These are phyloP conservation scores for Serendipita vermifera DNA, from an alignment of 768 basidiomycete species.

Conservation along the genomic window DNA sequence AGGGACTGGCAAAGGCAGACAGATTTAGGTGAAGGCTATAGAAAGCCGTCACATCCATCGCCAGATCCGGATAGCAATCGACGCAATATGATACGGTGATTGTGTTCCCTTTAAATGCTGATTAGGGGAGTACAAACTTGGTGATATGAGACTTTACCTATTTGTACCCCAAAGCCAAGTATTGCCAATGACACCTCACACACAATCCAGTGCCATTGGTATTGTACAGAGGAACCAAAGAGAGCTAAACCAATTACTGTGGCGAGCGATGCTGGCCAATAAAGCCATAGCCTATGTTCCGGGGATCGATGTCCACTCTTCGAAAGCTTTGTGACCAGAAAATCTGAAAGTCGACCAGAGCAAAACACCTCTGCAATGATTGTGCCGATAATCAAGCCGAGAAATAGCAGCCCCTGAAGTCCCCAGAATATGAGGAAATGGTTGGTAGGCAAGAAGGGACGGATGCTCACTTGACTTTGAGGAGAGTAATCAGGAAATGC, in stretches of 20 bases:
- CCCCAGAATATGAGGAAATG: neutral
- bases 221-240: slow-evolving; percentile 11
- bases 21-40: slow-evolving; percentile 16
- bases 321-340: slow-evolving; percentile 11
- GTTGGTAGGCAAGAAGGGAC: neutral
- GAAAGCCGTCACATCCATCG: slow-evolving; percentile 15
- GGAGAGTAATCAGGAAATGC: slow-evolving; percentile 14
- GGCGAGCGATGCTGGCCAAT: slow-evolving; percentile 12
- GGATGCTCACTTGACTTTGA: slow-evolving; percentile 6
- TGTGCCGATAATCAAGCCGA: slow-evolving; percentile 15
- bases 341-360: slow-evolving; percentile 15
- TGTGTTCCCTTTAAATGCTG: slow-evolving; percentile 11
- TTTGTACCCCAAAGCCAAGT: slow-evolving; percentile 15
- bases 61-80: slow-evolving; percentile 15
- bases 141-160: neutral
- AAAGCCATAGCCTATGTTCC: slow-evolving; percentile 15
- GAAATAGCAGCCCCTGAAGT: slow-evolving; percentile 11
- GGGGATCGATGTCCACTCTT: slow-evolving; percentile 1
- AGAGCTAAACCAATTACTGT: slow-evolving; percentile 13
- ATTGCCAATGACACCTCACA: slow-evolving; percentile 6
- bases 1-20: slow-evolving; percentile 15
- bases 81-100: slow-evolving; percentile 13
- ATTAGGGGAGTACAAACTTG: neutral
- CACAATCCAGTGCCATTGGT: slow-evolving; percentile 13
- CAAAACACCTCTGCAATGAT: slow-evolving; percentile 12